Percentiles rank a stretch among this genome's conserved stretches.
Evolutionary conservation across 2,329 filamentous ascomycete genomes (phyloP).

Genomic region (Leptographium lundbergii): DNA sequence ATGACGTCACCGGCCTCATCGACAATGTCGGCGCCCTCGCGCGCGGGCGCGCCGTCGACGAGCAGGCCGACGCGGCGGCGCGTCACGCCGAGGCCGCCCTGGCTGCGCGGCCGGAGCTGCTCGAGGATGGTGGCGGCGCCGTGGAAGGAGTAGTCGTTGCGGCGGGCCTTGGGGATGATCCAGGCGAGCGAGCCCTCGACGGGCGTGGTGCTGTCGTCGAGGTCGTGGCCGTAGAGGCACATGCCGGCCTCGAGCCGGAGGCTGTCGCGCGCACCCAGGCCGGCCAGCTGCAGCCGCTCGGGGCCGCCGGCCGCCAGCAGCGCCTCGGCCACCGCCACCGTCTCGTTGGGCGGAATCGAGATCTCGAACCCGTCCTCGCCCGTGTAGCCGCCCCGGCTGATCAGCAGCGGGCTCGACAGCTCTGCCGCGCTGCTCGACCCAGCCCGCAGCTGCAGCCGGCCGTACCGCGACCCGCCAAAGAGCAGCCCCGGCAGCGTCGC

Average conservation of each 20-base stretch:
- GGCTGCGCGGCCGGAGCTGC: slow-evolving; percentile 61
- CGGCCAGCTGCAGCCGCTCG: slow-evolving; percentile 60
- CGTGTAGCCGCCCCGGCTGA: slow-evolving; percentile 87
- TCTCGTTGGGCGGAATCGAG: slow-evolving; percentile 59
- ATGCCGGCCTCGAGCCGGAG: slow-evolving; percentile 92
- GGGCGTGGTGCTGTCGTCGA: slow-evolving; percentile 61
- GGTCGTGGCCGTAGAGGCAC: slow-evolving; percentile 99
- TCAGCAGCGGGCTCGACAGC: slow-evolving; percentile 44
- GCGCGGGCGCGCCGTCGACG: slow-evolving; percentile 74
- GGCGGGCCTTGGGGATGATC: slow-evolving; percentile 74
- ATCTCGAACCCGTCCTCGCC: slow-evolving; percentile 98
- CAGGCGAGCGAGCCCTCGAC: slow-evolving; percentile 50
- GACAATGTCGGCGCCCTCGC: slow-evolving; percentile 76
- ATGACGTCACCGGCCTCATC: slow-evolving; percentile 45
- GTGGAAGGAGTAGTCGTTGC: slow-evolving; percentile 57
- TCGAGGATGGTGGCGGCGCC: slow-evolving; percentile 65
- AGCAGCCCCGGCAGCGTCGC: slow-evolving; percentile 54
- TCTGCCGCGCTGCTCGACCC: slow-evolving; percentile 24
- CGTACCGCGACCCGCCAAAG: slow-evolving; percentile 65
- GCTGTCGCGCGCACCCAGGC: slow-evolving; percentile 82
- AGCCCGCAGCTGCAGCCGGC: slow-evolving; percentile 49
- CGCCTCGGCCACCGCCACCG: slow-evolving; percentile 53
- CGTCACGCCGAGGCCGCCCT: slow-evolving; percentile 56
- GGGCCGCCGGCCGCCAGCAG: slow-evolving; percentile 53
- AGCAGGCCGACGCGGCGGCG: slow-evolving; percentile 70